phyloP scores from a whole-genome alignment of 768 basidiomycete species.

The Boletus tomentosulus region DNA sequence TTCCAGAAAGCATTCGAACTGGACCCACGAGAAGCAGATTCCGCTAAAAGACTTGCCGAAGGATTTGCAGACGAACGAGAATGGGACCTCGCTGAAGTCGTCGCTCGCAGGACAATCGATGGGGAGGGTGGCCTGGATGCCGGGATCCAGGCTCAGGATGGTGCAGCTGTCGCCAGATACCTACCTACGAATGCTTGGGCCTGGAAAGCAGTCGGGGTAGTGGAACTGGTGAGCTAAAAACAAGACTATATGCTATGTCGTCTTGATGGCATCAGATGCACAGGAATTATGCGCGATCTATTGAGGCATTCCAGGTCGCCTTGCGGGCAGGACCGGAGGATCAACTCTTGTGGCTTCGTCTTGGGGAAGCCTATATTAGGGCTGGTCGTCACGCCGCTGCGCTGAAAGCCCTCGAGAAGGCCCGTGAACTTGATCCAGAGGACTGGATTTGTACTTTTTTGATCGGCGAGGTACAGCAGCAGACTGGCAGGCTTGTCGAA shows the following conservation, averaged over 20 bases:
- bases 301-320: slow-evolving; percentile 82
- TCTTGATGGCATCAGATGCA: slow-evolving; percentile 44
- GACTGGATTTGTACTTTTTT: slow-evolving; percentile 85
- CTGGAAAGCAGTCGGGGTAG: slow-evolving; percentile 93
- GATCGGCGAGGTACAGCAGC: slow-evolving; percentile 79
- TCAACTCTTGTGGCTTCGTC: slow-evolving; percentile 77
- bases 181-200: slow-evolving; percentile 90
- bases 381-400: slow-evolving; percentile 88
- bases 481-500: slow-evolving; percentile 70
- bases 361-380: slow-evolving; percentile 88
- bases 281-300: slow-evolving; percentile 67
- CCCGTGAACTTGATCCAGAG: slow-evolving; percentile 64
- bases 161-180: slow-evolving; percentile 43
- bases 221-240: slow-evolving; percentile 68
- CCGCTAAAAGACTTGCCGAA: slow-evolving; percentile 78
- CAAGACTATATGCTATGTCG: slow-evolving; percentile 1
- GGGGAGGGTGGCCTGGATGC: slow-evolving; percentile 82
- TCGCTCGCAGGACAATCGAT: slow-evolving; percentile 89
- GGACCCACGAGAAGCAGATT: slow-evolving; percentile 81
- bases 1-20: slow-evolving; percentile 99
- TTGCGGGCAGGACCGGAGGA: slow-evolving; percentile 77
- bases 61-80: slow-evolving; percentile 91
- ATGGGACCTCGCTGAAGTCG: slow-evolving; percentile 93
- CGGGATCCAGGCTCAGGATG: slow-evolving; percentile 44
- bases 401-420: slow-evolving; percentile 77